Base-by-base conservation (phyloP, 371 early-diverging fungal genomes). In the Thermomucor indicae-seudaticae region DNA sequence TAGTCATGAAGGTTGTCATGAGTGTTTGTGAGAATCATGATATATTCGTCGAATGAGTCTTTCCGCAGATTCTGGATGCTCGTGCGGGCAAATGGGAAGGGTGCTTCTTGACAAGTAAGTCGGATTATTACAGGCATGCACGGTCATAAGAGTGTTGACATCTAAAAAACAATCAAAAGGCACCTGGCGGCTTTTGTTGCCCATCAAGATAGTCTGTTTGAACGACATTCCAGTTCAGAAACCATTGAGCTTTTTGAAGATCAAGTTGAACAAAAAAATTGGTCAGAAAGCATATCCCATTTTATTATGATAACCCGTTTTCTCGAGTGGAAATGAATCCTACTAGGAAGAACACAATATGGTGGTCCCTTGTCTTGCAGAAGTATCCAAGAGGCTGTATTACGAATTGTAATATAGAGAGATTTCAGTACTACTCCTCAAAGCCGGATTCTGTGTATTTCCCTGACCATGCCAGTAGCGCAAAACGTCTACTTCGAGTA, bases 401-500 rank as follows among this genome's bases (percentile, higher is more conserved):
- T n/a, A n/a, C n/a, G n/a, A n/a, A n/a, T n/a, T n/a, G n/a, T n/a
- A n/a, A n/a, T n/a, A n/a, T n/a, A n/a, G n/a, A n/a, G n/a, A n/a
- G n/a, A n/a, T n/a, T n/a, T n/a, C n/a, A n/a, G n/a, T n/a, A n/a
- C n/a, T n/a, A n/a, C n/a, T n/a, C n/a, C n/a, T n/a, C n/a, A n/a
- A n/a, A n/a, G n/a, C n/a, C n/a, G n/a, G n/a, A n/a, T n/a, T n/a
- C n/a, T n/a, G n/a, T n/a, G n/a, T n/a, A n/a, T n/a, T n/a, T n/a
- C n/a, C n/a, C n/a, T n/a, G 86, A 17, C 84, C 86, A 57, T 88
- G 83, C 81, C 80, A 86, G 58, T 84, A 88, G 27, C 65, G 65
- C 20, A 78, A 61, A 1, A 75, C 71, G 43, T 78, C 68, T 8
- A 86, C 48, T 24, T 72, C 68, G 45, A 86, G 75, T 3, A 85